Evolutionary conservation across 2,329 filamentous ascomycete species (phyloP).

Genomic region (Fusarium scirpi): DNA sequence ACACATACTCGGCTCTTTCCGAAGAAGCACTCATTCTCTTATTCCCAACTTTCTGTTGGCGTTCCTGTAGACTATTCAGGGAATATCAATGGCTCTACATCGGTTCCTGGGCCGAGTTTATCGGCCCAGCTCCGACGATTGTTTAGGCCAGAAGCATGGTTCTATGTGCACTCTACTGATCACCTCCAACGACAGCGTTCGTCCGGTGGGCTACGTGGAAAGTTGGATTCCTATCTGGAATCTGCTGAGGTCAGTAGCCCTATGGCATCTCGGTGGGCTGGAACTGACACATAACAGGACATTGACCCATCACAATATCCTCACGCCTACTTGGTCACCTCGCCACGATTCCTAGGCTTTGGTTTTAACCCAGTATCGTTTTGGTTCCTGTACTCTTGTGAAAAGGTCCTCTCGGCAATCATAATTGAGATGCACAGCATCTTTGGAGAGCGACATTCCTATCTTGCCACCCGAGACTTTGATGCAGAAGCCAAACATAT

Average conservation of each 20-base stretch:
- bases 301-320: conserved; percentile 71
- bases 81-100: conserved; percentile 66
- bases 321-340: conserved; percentile 77
- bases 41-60: conserved; percentile 77
- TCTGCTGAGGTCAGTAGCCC: conserved; percentile 62
- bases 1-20: conserved; percentile 76
- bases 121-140: conserved; percentile 48
- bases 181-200: conserved; percentile 69
- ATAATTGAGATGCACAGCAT: conserved; percentile 83
- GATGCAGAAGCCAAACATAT: conserved; percentile 38
- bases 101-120: conserved; percentile 52
- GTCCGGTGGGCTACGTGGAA: conserved; percentile 68
- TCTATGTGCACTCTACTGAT: conserved; percentile 68
- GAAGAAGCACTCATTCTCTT: conserved; percentile 74
- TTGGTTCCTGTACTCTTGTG: conserved; percentile 78
- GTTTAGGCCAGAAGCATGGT: conserved; percentile 60
- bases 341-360: conserved; percentile 75
- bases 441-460: conserved; percentile 73
- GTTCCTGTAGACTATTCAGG: conserved; percentile 74
- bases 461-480: conserved; percentile 48
- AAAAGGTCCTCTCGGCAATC: conserved; percentile 70
- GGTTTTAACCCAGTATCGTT: conserved; percentile 82
- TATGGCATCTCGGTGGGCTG: not conserved
- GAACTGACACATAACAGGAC: conserved; percentile 57
- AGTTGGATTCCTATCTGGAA: conserved; percentile 70